Base-by-base conservation (phyloP, 1,139 yeast species). In the Blastobotrys indianensis region DNA sequence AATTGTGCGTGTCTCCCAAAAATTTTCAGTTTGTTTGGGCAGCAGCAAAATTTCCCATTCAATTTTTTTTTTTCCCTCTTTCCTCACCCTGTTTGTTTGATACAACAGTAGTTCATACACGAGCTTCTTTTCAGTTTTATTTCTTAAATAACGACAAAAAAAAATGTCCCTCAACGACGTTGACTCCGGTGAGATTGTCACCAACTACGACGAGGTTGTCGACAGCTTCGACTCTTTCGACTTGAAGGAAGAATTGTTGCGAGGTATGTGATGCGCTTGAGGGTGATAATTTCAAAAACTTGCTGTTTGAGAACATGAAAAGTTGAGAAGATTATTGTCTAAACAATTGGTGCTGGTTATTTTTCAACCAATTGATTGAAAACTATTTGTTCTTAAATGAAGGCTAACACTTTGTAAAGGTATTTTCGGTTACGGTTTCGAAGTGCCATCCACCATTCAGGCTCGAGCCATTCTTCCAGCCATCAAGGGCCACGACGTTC, bases 161-260 rank as follows among this genome's bases (percentile, higher is more conserved):
- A 55, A 34, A 42, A 62, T 62, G 66, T 87, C 87, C 66, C 82
- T 85, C 67, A 77, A 83, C 61, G 94, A 86, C 72, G 77, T 86
- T 67, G 95, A 85, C 70, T 73, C 87, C 63, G 79, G 79, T 68
- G 79, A 81, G 70, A 88, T 90, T 68, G 94, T 85, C 77, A 76
- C 97, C 75, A 92, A 92, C 85, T 90, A 90, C 82, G 97, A 90
- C 78, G 88, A 88, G 70, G 92, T 86, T 66, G 95, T 88, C 69
- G 96, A 88, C 56, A 51, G 66, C 39, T 69, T 70, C 59, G 75
- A 70, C 51, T 72, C 64, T 41, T 64, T 71, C 59, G 60, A 65
- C 53, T 61, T 70, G 49, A 69, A 69, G 63, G 71, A 67, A 50
- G 67, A 64, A 47, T 66, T 70, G 39, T 60, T 71, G 48, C 66